A percentile compares a stretch with the other conserved stretches of the same genome.
These are phyloP conservation scores for Papiliotrema laurentii DNA, from an alignment of 1,284 basidiomycete species.

Conservation along the genomic window DNA sequence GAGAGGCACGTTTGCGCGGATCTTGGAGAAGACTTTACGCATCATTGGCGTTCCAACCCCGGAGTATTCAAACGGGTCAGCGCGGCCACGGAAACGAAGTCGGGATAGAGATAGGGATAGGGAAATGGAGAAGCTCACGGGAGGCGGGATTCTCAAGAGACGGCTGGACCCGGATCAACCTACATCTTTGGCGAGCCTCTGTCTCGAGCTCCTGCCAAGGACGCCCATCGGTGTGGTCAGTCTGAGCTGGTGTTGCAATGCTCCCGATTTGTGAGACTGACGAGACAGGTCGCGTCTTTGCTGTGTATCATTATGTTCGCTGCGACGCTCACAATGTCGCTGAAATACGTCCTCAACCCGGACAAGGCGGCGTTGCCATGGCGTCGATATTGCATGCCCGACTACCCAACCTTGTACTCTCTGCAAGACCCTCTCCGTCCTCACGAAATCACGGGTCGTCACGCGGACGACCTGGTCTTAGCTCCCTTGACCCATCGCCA, in stretches of 20 bases:
- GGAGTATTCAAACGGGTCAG: no score
- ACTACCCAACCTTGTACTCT: constrained; percentile 40
- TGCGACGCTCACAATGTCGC: constrained; percentile 55
- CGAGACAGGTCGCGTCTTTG: constrained; percentile 49
- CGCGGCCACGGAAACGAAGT: no score
- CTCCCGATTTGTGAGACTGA: not conserved
- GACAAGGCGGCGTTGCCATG: constrained; percentile 93
- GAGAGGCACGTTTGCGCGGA: no score
- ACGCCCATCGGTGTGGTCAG: constrained; percentile 26
- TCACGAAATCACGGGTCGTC: constrained; percentile 6
- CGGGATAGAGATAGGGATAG: constrained; percentile 20
- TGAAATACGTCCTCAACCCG: constrained; percentile 90
- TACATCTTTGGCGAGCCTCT: constrained; percentile 18
- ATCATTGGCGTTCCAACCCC: no score
- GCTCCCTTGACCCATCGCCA: constrained; percentile 27
- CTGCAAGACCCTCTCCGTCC: constrained; percentile 22
- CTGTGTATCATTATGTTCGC: constrained; percentile 69
- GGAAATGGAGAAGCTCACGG: constrained; percentile 13
- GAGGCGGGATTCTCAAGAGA: no score
- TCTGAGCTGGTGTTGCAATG: not conserved
- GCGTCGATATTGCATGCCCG: constrained; percentile 82
- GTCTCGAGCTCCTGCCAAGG: constrained; percentile 20
- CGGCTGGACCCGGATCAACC: constrained; percentile 9
- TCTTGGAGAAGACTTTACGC: no score
- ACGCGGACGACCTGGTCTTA: constrained; percentile 17